These are phyloP conservation scores for Pyricularia grisea DNA, from an alignment of 2,329 filamentous ascomycete genomes.

Conservation along the genomic window DNA sequence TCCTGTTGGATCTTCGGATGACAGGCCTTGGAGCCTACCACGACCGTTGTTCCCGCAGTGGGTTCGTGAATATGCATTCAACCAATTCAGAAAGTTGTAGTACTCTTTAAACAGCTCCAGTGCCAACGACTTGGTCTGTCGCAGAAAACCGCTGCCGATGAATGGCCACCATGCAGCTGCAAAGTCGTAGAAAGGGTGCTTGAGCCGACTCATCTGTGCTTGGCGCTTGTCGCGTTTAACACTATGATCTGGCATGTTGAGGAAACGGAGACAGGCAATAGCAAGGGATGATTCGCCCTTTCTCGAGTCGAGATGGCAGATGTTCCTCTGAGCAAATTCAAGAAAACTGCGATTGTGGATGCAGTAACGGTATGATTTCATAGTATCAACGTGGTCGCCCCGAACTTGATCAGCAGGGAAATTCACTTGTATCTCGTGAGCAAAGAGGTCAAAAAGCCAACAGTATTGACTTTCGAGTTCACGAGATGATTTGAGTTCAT, in stretches of 20 bases:
- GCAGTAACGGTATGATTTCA: background rate
- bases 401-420: background rate
- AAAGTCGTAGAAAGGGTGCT: background rate
- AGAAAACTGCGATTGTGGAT: background rate
- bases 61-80: background rate
- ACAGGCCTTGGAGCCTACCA: background rate
- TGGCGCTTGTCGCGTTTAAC: background rate
- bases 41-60: background rate
- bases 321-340: background rate
- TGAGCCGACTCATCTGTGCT: background rate
- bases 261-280: background rate
- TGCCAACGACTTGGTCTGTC: background rate
- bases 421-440: background rate
- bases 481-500: background rate
- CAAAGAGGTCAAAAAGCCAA: background rate
- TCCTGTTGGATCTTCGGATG: background rate
- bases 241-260: background rate
- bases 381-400: no score
- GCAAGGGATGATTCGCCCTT: background rate
- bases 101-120: background rate
- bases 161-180: conserved; percentile 1
- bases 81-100: background rate
- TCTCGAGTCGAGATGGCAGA: background rate
- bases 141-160: background rate
- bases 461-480: background rate